phyloP scores from a whole-genome alignment of 129 eudicot genomes.

The Escallonia rubra region DNA sequence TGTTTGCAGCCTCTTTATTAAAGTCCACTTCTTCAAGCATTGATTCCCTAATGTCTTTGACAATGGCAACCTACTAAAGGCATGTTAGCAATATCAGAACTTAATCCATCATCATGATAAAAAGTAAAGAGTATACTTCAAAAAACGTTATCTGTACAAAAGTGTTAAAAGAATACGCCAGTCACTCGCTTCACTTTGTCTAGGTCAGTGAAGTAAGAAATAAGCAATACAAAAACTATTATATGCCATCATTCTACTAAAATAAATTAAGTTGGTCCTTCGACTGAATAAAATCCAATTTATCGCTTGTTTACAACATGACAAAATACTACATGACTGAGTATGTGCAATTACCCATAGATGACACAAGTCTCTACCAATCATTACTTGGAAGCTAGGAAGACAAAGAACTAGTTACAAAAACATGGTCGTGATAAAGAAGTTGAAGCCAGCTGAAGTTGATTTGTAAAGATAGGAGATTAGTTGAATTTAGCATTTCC shows the following conservation, averaged over 20 bases:
- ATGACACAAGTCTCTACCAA: too few species aligned
- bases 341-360: too few species aligned
- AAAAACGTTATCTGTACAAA: not conserved
- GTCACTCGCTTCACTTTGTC: too few species aligned
- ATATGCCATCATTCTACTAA: not conserved
- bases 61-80: slow-evolving; percentile 79
- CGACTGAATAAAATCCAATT: not conserved
- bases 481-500: too few species aligned
- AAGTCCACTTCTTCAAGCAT: slow-evolving; percentile 99
- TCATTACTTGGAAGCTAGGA: too few species aligned
- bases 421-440: not conserved
- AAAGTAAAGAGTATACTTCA: not conserved
- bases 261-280: not conserved
- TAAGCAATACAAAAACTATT: not conserved
- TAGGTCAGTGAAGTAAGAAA: not conserved
- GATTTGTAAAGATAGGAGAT: too few species aligned
- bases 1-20: slow-evolving; percentile 83
- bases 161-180: not conserved
- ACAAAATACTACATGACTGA: too few species aligned
- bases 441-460: not conserved
- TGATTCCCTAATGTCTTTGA: slow-evolving; percentile 86
- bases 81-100: slow-evolving; percentile 7
- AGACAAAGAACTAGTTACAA: not conserved
- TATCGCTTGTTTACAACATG: too few species aligned
- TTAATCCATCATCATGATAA: not conserved